phyloP scores from a whole-genome alignment of 495 filamentous ascomycete genomes.

The Penicillium herquei region DNA sequence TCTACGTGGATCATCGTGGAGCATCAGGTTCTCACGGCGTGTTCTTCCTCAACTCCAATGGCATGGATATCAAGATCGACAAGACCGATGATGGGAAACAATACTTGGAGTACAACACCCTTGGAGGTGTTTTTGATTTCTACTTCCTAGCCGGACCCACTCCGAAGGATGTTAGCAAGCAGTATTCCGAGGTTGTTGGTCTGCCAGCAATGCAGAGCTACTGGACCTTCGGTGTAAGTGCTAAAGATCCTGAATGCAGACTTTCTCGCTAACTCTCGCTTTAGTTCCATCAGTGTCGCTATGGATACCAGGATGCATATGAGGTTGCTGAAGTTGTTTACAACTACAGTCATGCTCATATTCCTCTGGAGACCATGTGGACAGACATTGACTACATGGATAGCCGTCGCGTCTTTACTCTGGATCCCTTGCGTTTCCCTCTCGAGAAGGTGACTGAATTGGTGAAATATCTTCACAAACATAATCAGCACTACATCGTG shows the following conservation, averaged over 20 bases:
- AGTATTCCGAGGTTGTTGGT: slow-evolving; percentile 72
- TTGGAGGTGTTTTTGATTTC: slow-evolving; percentile 80
- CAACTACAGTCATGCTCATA: slow-evolving; percentile 73
- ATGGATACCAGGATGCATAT: slow-evolving; percentile 75
- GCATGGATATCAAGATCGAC: slow-evolving; percentile 85
- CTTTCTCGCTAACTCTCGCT: not conserved
- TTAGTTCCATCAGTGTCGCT: slow-evolving; percentile 76
- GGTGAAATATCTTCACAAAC: slow-evolving; percentile 66
- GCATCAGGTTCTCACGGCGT: slow-evolving; percentile 72
- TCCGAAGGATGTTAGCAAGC: slow-evolving; percentile 67
- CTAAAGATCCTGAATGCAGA: not conserved
- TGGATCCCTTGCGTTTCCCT: slow-evolving; percentile 72
- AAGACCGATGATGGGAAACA: slow-evolving; percentile 58
- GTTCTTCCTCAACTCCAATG: slow-evolving; percentile 78
- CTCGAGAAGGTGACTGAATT: slow-evolving; percentile 65
- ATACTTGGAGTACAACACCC: slow-evolving; percentile 80
- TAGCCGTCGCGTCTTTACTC: slow-evolving; percentile 64
- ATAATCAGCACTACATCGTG: slow-evolving; percentile 76
- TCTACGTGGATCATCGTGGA: slow-evolving; percentile 79
- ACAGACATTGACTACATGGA: slow-evolving; percentile 85
- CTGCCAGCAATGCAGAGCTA: slow-evolving; percentile 78
- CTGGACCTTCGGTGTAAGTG: slow-evolving; percentile 68
- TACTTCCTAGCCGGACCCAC: slow-evolving; percentile 78
- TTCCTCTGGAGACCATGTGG: slow-evolving; percentile 89
- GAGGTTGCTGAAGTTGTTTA: slow-evolving; percentile 76